phyloP scores from a whole-genome alignment of 441 rosid species.

The Erysimum cheiri region DNA sequence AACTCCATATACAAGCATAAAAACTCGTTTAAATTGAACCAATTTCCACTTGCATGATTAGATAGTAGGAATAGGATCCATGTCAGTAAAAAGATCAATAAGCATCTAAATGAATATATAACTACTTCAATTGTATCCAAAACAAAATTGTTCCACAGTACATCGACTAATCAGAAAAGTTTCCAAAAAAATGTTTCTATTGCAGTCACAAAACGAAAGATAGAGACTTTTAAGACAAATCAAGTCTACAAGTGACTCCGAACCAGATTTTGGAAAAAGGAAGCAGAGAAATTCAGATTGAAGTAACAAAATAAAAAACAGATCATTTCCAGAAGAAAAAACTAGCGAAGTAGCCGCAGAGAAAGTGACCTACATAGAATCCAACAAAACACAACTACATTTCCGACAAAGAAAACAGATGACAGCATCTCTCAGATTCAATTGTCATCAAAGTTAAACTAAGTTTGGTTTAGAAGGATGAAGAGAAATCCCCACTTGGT shows the following conservation, averaged over 20 bases:
- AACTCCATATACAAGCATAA: slow-evolving; percentile 8
- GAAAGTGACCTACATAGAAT: slow-evolving; percentile 32
- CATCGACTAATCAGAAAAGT: slow-evolving; percentile 3
- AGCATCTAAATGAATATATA: neutral
- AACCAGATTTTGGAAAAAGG: neutral
- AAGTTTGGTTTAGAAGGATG: slow-evolving; percentile 13
- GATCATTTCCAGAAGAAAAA: slow-evolving; percentile 23
- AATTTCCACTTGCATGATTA: neutral
- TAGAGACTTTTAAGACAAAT: neutral
- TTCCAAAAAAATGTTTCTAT: neutral
- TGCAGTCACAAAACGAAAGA: slow-evolving; percentile 20
- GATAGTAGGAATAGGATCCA: slow-evolving; percentile 8
- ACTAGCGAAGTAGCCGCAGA: slow-evolving; percentile 15
- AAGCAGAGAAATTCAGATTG: slow-evolving; percentile 24
- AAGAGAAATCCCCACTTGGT: slow-evolving; percentile 59
- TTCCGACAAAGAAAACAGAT: slow-evolving; percentile 38
- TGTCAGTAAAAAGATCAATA: slow-evolving; percentile 11
- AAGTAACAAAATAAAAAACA: slow-evolving; percentile 24
- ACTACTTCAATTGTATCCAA: slow-evolving; percentile 3
- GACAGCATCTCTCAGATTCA: slow-evolving; percentile 40
- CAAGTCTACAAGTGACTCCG: slow-evolving; percentile 24
- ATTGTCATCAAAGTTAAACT: slow-evolving; percentile 23
- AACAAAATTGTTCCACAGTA: neutral
- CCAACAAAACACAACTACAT: neutral
- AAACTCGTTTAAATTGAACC: neutral